Percentiles rank a stretch among this genome's conserved stretches.
These are phyloP conservation scores for Brassica incana DNA, from an alignment of 345 rosid species.

Conservation along the genomic window DNA sequence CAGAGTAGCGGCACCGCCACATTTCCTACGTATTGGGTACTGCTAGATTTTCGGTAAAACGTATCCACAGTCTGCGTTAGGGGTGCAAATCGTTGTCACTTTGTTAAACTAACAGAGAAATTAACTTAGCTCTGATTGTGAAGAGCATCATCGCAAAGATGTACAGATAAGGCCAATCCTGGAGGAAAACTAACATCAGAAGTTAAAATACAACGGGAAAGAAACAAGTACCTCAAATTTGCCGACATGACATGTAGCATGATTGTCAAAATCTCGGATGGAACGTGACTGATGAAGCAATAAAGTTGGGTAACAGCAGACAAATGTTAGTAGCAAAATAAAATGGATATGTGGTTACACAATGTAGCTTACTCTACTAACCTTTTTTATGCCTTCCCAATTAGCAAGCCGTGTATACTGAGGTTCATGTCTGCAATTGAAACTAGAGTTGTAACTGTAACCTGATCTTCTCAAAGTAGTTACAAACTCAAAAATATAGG, in stretches of 20 bases:
- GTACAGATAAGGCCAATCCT: not conserved
- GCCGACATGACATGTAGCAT: constrained; percentile 81
- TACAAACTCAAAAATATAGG: constrained; percentile 19
- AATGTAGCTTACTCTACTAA: constrained; percentile 31
- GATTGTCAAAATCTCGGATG: constrained; percentile 76
- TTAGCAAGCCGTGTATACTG: constrained; percentile 84
- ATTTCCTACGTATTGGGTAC: constrained; percentile 57
- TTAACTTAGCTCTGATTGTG: not conserved
- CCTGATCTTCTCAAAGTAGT: constrained; percentile 2
- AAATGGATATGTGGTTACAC: not conserved
- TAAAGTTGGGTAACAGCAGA: constrained; percentile 18
- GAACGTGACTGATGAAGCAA: constrained; percentile 65
- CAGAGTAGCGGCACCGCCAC: constrained; percentile 83
- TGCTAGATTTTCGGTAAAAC: constrained; percentile 79
- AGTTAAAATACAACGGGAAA: constrained; percentile 5
- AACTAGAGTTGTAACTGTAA: constrained; percentile 27
- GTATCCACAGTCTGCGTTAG: constrained; percentile 75
- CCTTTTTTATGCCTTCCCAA: constrained; percentile 94
- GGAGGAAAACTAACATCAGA: not conserved
- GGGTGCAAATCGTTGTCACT: not conserved
- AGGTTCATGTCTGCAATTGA: constrained; percentile 75
- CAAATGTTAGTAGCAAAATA: constrained; percentile 11
- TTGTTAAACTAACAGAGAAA: constrained; percentile 1
- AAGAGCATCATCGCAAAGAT: constrained; percentile 6
- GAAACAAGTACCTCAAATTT: constrained; percentile 70